phyloP scores from a whole-genome alignment of 129 eudicot species.

The sunflower (Helianthus annuus) region HanXRQr2.0-SUNRISE NC_035442.2:78150517-78151016 shows the following conservation, averaged over 20 bases:
- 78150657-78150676: constrained; percentile 97
- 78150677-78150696: constrained; percentile 91
- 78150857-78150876: constrained; percentile 93
- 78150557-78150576: constrained; percentile 90
- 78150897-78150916: constrained; percentile 88
- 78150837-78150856: constrained; percentile 87
- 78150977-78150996: constrained; percentile 85
- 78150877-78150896: constrained; percentile 92
- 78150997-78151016: constrained; percentile 81
- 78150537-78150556: constrained; percentile 78
- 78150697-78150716: constrained; percentile 83
- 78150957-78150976: not conserved
- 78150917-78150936: constrained; percentile 3
- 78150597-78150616: constrained; percentile 69
- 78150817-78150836: constrained; percentile 80
- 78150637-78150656: constrained; percentile 95
- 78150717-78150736: not conserved
- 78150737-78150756: not conserved
- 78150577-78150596: constrained; percentile 77
- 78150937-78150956: constrained; percentile 1
- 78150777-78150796: constrained; percentile 49
- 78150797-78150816: constrained; percentile 91
- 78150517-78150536: constrained; percentile 1
- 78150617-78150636: constrained; percentile 76
- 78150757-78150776: constrained; percentile 4